Evolutionary conservation across 495 filamentous ascomycete genomes (phyloP).

Genomic region (Neurospora discreta): DNA sequence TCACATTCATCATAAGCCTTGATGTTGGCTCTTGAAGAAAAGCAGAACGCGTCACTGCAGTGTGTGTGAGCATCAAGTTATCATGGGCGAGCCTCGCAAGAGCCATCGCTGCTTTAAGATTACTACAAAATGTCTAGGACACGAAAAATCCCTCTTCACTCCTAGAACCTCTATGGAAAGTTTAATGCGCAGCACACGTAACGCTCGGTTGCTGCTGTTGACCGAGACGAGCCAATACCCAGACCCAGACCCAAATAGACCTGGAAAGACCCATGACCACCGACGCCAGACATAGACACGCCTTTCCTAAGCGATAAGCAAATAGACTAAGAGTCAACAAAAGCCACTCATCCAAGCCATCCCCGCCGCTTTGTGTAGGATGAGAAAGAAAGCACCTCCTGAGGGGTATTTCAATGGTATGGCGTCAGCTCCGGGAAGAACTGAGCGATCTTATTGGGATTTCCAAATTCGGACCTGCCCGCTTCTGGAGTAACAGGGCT

Average conservation of each 20-base stretch:
- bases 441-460: conserved; percentile 26
- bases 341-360: not conserved
- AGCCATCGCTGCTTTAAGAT: not conserved
- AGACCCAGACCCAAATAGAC: not conserved
- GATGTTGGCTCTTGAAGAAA: not conserved
- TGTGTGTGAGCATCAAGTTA: not conserved
- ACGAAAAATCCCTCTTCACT: not conserved
- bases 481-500: conserved; percentile 20
- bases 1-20: not conserved
- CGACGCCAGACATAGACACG: not conserved
- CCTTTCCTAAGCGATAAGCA: not conserved
- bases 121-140: not conserved
- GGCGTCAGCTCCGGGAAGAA: conserved; percentile 24
- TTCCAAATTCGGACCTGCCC: conserved; percentile 21
- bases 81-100: not conserved
- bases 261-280: not conserved
- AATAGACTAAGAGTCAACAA: not conserved
- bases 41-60: not conserved
- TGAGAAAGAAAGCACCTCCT: not conserved
- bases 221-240: not conserved
- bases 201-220: not conserved
- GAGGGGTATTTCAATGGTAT: not conserved
- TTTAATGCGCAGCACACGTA: not conserved
- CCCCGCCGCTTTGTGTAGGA: not conserved
- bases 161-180: not conserved